A percentile compares a stretch with the other conserved stretches of the same genome.
Conservation (phyloP, 2,329 filamentous ascomycete genomes). For the Xylariaceae sp. region DNA sequence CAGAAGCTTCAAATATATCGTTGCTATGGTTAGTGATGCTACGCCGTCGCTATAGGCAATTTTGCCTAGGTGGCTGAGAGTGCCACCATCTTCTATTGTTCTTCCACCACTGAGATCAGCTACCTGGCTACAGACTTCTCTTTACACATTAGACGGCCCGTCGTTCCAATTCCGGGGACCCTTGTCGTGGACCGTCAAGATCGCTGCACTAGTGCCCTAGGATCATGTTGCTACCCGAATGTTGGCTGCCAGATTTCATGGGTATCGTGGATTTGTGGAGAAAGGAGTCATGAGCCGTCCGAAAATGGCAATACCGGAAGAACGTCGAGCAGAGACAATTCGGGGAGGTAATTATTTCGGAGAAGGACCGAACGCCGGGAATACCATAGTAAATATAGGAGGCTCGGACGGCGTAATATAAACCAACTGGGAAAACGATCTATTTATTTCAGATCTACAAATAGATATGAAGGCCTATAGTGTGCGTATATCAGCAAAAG, state of each 20-base stretch:
- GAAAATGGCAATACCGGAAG: conserved; percentile 27
- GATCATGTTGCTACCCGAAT: conserved; percentile 3
- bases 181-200: conserved; percentile 2
- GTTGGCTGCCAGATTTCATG: conserved; percentile 10
- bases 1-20: conserved; percentile 14
- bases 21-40: conserved; percentile 11
- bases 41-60: not conserved
- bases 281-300: conserved; percentile 20
- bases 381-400: not conserved
- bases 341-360: conserved; percentile 19
- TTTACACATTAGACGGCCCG: conserved; percentile 16
- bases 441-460: not conserved
- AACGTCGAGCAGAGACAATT: conserved; percentile 11
- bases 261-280: conserved; percentile 21
- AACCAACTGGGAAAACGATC: not conserved
- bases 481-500: not conserved
- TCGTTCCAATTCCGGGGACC: conserved; percentile 26
- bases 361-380: not conserved
- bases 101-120: conserved; percentile 8
- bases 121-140: not conserved
- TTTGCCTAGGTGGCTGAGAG: not conserved
- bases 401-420: not conserved
- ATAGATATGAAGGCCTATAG: not conserved
- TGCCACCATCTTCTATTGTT: not conserved
- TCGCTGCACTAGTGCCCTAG: conserved; percentile 1